phyloP scores from a whole-genome alignment of 345 rosid genomes.

The Punica granatum region DNA sequence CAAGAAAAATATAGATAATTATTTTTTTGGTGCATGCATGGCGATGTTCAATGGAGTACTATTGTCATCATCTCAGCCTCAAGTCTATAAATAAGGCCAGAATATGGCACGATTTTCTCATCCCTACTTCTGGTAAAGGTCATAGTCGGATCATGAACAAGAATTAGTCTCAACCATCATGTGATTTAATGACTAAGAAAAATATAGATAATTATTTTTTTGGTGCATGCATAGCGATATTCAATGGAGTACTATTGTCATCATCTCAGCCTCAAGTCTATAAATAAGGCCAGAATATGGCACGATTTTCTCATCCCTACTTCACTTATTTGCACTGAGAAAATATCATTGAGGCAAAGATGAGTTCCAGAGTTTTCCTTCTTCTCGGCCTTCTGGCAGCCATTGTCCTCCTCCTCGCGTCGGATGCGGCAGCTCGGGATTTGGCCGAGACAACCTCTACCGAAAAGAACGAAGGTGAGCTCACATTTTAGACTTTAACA shows the following conservation, averaged over 20 bases:
- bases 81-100: neutral
- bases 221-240: too few species aligned
- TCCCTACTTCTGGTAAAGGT: too few species aligned
- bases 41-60: too few species aligned
- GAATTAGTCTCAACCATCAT: too few species aligned
- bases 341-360: neutral
- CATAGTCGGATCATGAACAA: too few species aligned
- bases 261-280: neutral
- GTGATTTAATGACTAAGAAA: too few species aligned
- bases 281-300: neutral
- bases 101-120: neutral
- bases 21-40: too few species aligned
- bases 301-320: neutral
- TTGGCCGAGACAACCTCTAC: conserved; percentile 4
- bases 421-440: conserved; percentile 19
- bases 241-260: too few species aligned
- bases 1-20: too few species aligned
- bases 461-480: neutral
- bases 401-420: conserved; percentile 17
- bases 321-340: neutral
- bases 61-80: too few species aligned
- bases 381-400: conserved; percentile 6
- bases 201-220: too few species aligned
- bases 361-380: conserved; percentile 18
- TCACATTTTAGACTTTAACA: neutral